Evolutionary conservation across 371 early-diverging fungal species (phyloP).

Genomic region (Vavraia culicis): DNA sequence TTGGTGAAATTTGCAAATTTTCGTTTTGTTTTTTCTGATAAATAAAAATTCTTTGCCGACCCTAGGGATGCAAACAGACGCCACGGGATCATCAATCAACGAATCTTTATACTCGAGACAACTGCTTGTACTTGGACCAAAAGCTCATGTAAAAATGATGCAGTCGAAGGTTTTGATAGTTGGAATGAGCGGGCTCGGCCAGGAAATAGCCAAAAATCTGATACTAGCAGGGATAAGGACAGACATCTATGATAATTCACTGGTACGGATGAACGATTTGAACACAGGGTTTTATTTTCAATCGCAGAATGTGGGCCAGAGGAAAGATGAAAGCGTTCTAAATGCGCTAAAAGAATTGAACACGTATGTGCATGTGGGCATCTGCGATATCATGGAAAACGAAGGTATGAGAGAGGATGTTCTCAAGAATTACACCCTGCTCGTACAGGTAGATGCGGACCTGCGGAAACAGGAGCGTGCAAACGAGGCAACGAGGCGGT

Average conservation of each 20-base stretch:
- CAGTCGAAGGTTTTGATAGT: constrained; percentile 75
- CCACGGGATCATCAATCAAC: constrained; percentile 18
- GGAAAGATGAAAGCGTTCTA: constrained; percentile 55
- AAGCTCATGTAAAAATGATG: constrained; percentile 96
- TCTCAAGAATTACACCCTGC: constrained; percentile 54
- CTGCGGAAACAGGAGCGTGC: constrained; percentile 58
- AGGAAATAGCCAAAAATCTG: constrained; percentile 95
- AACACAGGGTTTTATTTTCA: constrained; percentile 78
- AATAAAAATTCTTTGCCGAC: too few relatives aligned
- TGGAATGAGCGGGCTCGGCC: constrained; percentile 81
- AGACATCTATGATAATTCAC: constrained; percentile 62
- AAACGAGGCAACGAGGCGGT: constrained; percentile 60
- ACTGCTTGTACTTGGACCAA: constrained; percentile 70
- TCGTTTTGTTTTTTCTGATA: too few relatives aligned
- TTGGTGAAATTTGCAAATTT: too few relatives aligned
- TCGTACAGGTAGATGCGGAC: constrained; percentile 61
- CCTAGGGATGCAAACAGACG: too few relatives aligned
- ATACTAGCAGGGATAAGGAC: constrained; percentile 91
- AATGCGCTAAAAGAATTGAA: constrained; percentile 78
- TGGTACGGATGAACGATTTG: constrained; percentile 57
- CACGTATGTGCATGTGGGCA: constrained; percentile 54
- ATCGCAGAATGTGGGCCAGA: constrained; percentile 65
- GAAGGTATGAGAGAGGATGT: constrained; percentile 53
- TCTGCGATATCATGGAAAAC: constrained; percentile 36
- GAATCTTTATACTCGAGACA: constrained; percentile 45